phyloP scores from a whole-genome alignment of 108 stramenopile genomes.

The Cafeteria roenbergensis region DNA sequence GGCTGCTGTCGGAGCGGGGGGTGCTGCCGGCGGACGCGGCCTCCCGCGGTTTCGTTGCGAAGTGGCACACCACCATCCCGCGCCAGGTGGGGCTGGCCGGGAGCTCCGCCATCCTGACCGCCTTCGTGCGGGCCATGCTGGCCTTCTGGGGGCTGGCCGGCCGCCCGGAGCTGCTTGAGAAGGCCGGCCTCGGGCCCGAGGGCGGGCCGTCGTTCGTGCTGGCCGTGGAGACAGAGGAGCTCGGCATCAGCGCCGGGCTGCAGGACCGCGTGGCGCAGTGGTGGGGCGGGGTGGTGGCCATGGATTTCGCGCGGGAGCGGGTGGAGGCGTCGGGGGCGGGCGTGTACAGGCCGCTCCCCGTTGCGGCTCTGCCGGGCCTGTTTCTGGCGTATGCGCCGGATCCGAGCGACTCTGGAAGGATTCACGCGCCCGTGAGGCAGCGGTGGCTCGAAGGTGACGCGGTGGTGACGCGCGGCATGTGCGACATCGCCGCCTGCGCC shows the following conservation, averaged over 20 bases:
- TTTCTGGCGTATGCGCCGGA: conserved; percentile 23
- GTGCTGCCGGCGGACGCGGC: conserved; percentile 8
- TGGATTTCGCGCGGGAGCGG: conserved; percentile 21
- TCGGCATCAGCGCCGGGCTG: conserved; percentile 30
- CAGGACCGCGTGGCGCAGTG: conserved; percentile 35
- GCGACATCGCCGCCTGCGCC: conserved; percentile 8
- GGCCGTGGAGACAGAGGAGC: conserved; percentile 20
- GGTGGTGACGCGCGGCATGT: conserved; percentile 10
- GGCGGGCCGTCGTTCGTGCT: conserved; percentile 18
- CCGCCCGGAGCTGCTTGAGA: background rate
- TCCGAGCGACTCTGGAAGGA: conserved; percentile 18
- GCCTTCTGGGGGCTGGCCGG: background rate
- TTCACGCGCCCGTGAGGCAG: conserved; percentile 22
- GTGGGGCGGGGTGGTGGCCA: conserved; percentile 28
- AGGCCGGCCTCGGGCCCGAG: background rate
- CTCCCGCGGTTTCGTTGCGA: background rate
- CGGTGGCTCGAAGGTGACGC: conserved; percentile 18
- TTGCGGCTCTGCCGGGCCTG: conserved; percentile 6
- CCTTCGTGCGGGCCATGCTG: conserved; percentile 17
- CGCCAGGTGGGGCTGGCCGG: conserved; percentile 28
- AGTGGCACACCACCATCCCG: conserved; percentile 28
- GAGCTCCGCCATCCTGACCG: conserved; percentile 28
- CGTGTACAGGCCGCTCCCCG: conserved; percentile 7
- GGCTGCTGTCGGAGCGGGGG: background rate
- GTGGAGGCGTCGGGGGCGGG: conserved; percentile 10